Conservation (phyloP, 148 eudicot species). For the Chenopodium suecicum region DNA sequence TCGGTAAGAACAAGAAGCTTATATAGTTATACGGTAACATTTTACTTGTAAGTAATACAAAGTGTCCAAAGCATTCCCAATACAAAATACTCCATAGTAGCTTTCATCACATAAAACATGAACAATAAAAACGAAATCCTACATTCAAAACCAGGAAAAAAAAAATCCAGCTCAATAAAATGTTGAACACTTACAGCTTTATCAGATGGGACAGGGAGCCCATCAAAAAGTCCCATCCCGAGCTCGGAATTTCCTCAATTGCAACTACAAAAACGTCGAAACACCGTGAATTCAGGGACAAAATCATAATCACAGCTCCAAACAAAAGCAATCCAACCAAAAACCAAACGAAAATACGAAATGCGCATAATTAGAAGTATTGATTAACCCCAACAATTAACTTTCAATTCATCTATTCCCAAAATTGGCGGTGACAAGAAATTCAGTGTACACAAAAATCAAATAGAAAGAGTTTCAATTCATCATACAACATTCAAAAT, state of each 20-base stretch:
- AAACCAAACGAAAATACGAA: not conserved
- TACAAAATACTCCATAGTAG: not conserved
- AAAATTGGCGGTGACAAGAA: not conserved
- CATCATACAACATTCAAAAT: conserved; percentile 1
- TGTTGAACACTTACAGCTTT: conserved; percentile 56
- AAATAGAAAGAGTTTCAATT: not conserved
- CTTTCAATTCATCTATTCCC: not conserved
- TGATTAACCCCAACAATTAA: no score
- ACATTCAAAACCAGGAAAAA: no score
- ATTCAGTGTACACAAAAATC: not conserved
- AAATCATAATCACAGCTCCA: conserved; percentile 15
- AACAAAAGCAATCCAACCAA: conserved; percentile 13
- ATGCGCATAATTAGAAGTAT: no score
- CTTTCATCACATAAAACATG: not conserved
- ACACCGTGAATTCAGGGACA: conserved; percentile 6
- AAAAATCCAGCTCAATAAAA: not conserved
- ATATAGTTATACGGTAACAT: no score
- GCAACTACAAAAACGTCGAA: conserved; percentile 3
- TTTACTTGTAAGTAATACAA: no score
- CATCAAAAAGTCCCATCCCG: conserved; percentile 84
- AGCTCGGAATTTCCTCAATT: conserved; percentile 17
- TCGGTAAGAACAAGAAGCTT: no score
- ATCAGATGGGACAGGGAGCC: conserved; percentile 83
- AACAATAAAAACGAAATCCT: no score
- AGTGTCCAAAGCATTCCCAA: not conserved